Conservation (phyloP, 805 yeast genomes). For the Teunomyces panamensis region DNA sequence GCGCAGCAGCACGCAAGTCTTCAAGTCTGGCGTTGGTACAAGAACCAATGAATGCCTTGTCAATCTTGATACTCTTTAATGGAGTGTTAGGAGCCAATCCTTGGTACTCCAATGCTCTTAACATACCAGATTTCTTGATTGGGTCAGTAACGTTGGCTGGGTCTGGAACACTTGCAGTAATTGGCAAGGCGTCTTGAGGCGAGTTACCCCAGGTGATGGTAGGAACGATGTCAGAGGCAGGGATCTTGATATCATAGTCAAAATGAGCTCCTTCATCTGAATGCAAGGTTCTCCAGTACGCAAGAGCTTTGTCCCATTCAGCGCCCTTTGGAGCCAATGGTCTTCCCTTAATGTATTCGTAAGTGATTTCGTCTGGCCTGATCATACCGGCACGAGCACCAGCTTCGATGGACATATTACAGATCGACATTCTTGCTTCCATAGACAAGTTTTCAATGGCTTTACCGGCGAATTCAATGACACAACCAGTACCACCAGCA, state of each 20-base stretch:
- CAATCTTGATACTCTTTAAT: slow-evolving; percentile 69
- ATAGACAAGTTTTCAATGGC: slow-evolving; percentile 87
- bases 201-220: slow-evolving; percentile 99
- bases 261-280: slow-evolving; percentile 89
- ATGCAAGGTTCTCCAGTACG: slow-evolving; percentile 85
- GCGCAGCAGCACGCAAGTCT: slow-evolving; percentile 94
- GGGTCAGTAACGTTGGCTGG: slow-evolving; percentile 73
- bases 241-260: slow-evolving; percentile 77
- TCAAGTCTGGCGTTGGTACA: slow-evolving; percentile 98
- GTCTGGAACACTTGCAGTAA: slow-evolving; percentile 86
- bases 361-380: slow-evolving; percentile 88
- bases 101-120: slow-evolving; percentile 88
- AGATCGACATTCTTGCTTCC: slow-evolving; percentile 99
- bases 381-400: slow-evolving; percentile 99
- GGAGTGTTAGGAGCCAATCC: slow-evolving; percentile 85
- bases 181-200: slow-evolving; percentile 97
- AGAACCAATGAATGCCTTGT: slow-evolving; percentile 96
- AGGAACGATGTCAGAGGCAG: slow-evolving; percentile 85
- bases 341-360: slow-evolving; percentile 85
- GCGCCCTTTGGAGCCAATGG: slow-evolving; percentile 93
- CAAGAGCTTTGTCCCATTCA: slow-evolving; percentile 92
- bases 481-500: slow-evolving; percentile 98
- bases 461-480: slow-evolving; percentile 94
- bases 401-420: slow-evolving; percentile 98
- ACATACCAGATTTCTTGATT: slow-evolving; percentile 77